Percentiles rank a stretch among this genome's conserved stretches.
Evolutionary conservation across 805 yeast genomes (phyloP).

Genomic region (Kodamaea laetipori): DNA sequence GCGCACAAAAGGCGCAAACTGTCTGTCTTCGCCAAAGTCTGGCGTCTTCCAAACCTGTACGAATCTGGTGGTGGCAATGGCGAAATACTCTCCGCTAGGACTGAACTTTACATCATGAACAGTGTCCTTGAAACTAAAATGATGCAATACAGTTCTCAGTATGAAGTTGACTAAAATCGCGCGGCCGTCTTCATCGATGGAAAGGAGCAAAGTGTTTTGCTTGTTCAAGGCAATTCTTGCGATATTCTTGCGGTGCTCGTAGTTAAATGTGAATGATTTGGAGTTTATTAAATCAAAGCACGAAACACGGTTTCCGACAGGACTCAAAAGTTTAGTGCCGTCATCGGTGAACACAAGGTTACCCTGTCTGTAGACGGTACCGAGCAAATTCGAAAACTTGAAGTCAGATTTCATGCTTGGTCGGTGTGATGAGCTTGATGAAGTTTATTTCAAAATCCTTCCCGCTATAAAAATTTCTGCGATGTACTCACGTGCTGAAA

Average conservation of each 20-base stretch:
- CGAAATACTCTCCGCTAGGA: constrained; percentile 86
- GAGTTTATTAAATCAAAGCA: constrained; percentile 85
- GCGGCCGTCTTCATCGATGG: constrained; percentile 90
- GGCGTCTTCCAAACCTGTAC: constrained; percentile 96
- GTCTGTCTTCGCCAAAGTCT: constrained; percentile 74
- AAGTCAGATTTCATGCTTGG: constrained; percentile 82
- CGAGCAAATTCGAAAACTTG: constrained; percentile 82
- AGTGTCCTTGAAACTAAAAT: constrained; percentile 85
- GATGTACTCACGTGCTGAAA: constrained; percentile 5
- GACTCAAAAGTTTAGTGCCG: constrained; percentile 80
- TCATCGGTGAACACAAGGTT: constrained; percentile 82
- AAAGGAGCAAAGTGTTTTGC: constrained; percentile 75
- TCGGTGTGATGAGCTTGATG: constrained; percentile 1
- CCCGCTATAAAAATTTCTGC: constrained; percentile 1
- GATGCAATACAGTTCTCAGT: constrained; percentile 83
- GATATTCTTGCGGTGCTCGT: constrained; percentile 88
- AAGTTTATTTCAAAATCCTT: neutral
- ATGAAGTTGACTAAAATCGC: constrained; percentile 87
- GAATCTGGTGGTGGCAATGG: constrained; percentile 78
- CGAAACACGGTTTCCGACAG: constrained; percentile 92
- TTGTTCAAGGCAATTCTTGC: constrained; percentile 77
- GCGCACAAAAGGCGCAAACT: constrained; percentile 94
- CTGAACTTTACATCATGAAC: constrained; percentile 79
- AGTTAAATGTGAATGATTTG: constrained; percentile 84
- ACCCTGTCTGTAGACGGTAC: constrained; percentile 95